phyloP scores from a whole-genome alignment of 768 basidiomycete genomes.

The Mycena rebaudengoi region DNA sequence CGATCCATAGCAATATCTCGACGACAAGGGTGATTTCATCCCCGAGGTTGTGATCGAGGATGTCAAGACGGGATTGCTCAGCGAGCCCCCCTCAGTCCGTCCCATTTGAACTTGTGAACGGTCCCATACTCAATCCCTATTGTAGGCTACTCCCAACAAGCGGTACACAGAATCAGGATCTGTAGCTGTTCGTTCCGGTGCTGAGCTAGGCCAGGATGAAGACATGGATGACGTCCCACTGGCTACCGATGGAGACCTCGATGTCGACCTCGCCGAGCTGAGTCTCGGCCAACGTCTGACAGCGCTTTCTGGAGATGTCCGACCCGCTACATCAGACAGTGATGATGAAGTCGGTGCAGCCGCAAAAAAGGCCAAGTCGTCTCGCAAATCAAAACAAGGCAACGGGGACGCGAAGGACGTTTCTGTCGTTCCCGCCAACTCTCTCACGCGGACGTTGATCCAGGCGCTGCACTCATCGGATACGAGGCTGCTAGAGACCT shows the following conservation, averaged over 20 bases:
- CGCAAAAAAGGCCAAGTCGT: slow-evolving; percentile 27
- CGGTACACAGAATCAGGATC: slow-evolving; percentile 74
- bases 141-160: slow-evolving; percentile 59
- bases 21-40: slow-evolving; percentile 62
- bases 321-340: slow-evolving; percentile 51
- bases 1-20: slow-evolving; percentile 57
- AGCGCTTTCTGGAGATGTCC: slow-evolving; percentile 67
- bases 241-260: slow-evolving; percentile 73
- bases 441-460: slow-evolving; percentile 91
- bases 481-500: slow-evolving; percentile 85
- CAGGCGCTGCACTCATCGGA: slow-evolving; percentile 98
- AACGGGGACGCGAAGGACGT: slow-evolving; percentile 37
- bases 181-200: slow-evolving; percentile 72
- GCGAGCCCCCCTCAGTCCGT: slow-evolving; percentile 29
- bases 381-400: slow-evolving; percentile 44
- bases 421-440: slow-evolving; percentile 76
- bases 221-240: slow-evolving; percentile 58
- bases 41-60: slow-evolving; percentile 57
- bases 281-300: slow-evolving; percentile 91
- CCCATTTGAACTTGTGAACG: not conserved
- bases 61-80: slow-evolving; percentile 36
- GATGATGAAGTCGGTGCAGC: slow-evolving; percentile 47
- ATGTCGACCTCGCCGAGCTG: slow-evolving; percentile 88
- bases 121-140: not conserved
- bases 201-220: slow-evolving; percentile 68